Conservation (phyloP, 2,329 filamentous ascomycete species). For the Epichloe bromicola region DNA sequence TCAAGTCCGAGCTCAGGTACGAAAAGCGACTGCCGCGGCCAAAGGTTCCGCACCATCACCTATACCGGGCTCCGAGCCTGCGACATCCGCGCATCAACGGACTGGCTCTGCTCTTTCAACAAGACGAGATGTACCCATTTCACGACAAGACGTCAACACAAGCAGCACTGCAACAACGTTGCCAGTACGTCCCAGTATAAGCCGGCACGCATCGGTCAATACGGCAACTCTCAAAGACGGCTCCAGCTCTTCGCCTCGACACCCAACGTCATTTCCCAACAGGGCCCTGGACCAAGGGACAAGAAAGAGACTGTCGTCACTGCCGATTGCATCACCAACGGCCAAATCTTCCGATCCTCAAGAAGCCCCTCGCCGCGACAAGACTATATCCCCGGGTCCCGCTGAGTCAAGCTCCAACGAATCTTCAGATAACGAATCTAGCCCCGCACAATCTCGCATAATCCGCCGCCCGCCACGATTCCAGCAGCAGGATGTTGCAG, state of each 20-base stretch:
- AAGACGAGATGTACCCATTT: constrained; percentile 43
- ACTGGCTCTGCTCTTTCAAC: constrained; percentile 41
- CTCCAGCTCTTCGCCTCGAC: constrained; percentile 16
- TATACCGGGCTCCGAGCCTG: constrained; percentile 35
- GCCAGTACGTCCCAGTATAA: constrained; percentile 30
- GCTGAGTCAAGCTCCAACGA: constrained; percentile 24
- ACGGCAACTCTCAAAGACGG: constrained; percentile 27
- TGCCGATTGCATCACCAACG: constrained; percentile 23
- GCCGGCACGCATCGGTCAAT: constrained; percentile 35
- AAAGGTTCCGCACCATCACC: constrained; percentile 47
- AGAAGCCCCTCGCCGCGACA: constrained; percentile 10
- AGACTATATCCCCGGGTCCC: constrained; percentile 21
- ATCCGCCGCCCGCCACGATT: constrained; percentile 46
- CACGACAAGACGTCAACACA: constrained; percentile 31
- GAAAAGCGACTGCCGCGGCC: constrained; percentile 51
- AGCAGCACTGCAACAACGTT: constrained; percentile 30
- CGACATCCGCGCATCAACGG: constrained; percentile 25
- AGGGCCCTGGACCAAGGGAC: constrained; percentile 16
- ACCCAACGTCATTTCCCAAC: constrained; percentile 9
- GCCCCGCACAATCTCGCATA: constrained; percentile 44
- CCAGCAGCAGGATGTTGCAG: constrained; percentile 23
- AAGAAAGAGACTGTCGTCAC: constrained; percentile 30
- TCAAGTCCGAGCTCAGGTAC: constrained; percentile 81
- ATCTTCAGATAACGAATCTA: constrained; percentile 36
- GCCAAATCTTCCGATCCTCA: constrained; percentile 13